phyloP scores from a whole-genome alignment of 2,329 filamentous ascomycete species.

The Exophiala sp. region DNA sequence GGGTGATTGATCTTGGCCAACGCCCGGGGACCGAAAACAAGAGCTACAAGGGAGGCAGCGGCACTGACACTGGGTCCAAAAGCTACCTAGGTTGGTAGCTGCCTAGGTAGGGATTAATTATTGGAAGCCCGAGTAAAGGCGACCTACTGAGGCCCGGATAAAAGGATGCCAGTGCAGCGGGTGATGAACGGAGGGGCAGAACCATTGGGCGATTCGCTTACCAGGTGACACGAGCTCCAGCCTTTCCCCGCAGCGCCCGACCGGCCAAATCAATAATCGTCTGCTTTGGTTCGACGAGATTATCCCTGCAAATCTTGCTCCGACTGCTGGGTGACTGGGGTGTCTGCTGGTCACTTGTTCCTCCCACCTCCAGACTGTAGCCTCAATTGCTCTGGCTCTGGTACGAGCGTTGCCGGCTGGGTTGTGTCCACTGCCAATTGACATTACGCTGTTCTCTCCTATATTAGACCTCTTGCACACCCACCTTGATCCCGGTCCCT shows the following conservation, averaged over 20 bases:
- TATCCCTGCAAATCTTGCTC: not conserved
- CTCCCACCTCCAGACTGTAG: not conserved
- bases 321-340: too few relatives aligned
- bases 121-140: too few relatives aligned
- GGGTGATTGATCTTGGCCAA: too few relatives aligned
- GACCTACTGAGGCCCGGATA: slow-evolving; percentile 10
- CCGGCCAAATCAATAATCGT: slow-evolving; percentile 1
- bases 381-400: not conserved
- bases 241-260: slow-evolving; percentile 11
- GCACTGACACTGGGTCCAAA: too few relatives aligned
- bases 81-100: too few relatives aligned
- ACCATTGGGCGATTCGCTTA: not conserved
- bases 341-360: slow-evolving; percentile 3
- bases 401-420: not conserved
- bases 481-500: slow-evolving; percentile 9
- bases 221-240: slow-evolving; percentile 7
- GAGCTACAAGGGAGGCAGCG: too few relatives aligned
- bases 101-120: too few relatives aligned
- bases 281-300: not conserved
- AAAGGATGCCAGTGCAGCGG: too few relatives aligned
- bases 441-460: slow-evolving; percentile 9
- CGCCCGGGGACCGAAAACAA: too few relatives aligned
- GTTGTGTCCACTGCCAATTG: slow-evolving; percentile 1
- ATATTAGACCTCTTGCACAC: slow-evolving; percentile 18
- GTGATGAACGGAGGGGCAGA: too few relatives aligned